Evolutionary conservation across 805 yeast genomes (phyloP).

Genomic region (Metschnikowia vanudenii): DNA sequence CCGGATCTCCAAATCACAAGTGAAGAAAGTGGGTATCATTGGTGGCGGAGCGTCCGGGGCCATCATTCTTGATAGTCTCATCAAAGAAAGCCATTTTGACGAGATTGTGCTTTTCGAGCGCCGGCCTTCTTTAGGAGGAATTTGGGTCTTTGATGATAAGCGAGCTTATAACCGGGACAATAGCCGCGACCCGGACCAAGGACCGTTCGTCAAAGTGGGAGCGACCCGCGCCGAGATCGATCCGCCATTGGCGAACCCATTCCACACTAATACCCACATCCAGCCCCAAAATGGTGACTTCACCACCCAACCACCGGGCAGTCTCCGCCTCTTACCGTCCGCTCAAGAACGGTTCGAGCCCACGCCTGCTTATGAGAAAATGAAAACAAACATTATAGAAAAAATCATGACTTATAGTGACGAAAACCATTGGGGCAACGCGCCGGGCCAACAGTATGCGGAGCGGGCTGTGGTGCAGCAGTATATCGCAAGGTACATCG

Average conservation of each 20-base stretch:
- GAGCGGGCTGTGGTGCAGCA: constrained; percentile 26
- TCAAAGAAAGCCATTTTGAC: constrained; percentile 33
- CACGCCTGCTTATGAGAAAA: constrained; percentile 26
- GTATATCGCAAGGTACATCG: constrained; percentile 31
- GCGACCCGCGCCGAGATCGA: constrained; percentile 23
- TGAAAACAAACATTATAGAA: constrained; percentile 44
- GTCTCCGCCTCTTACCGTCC: not conserved
- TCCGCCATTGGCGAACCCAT: constrained; percentile 25
- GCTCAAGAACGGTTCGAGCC: constrained; percentile 29
- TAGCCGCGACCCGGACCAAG: too few relatives aligned
- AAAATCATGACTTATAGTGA: constrained; percentile 47
- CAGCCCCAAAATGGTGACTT: not conserved
- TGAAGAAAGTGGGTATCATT: constrained; percentile 40
- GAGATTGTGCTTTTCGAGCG: constrained; percentile 42
- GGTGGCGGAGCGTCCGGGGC: constrained; percentile 55
- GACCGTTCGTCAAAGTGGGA: constrained; percentile 22
- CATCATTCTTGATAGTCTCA: constrained; percentile 37
- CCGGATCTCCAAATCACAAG: constrained; percentile 2
- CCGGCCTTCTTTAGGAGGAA: constrained; percentile 40
- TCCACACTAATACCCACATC: constrained; percentile 10
- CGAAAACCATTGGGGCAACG: constrained; percentile 33
- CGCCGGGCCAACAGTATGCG: constrained; percentile 23
- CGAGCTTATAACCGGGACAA: constrained; percentile 5
- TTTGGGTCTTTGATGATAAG: constrained; percentile 39
- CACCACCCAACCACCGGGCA: too few relatives aligned